phyloP scores from a whole-genome alignment of 2,329 filamentous ascomycete genomes.

The Lachnellula hyalina region DNA sequence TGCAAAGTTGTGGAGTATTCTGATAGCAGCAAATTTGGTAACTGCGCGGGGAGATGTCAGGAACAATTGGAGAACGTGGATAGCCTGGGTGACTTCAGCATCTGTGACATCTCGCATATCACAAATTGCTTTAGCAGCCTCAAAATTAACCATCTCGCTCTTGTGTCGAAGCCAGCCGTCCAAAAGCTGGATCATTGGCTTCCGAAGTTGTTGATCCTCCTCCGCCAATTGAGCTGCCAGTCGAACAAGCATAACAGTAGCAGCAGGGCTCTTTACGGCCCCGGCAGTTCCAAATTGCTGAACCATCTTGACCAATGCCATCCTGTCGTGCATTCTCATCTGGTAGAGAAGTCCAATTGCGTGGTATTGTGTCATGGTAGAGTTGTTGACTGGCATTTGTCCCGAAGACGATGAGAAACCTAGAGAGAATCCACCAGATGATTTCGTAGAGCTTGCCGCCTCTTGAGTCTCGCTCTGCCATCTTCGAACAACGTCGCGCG shows the following conservation, averaged over 20 bases:
- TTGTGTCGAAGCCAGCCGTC: conserved; percentile 97
- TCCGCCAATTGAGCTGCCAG: conserved; percentile 90
- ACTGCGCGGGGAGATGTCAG: conserved; percentile 91
- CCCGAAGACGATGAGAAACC: conserved; percentile 80
- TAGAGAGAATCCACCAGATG: conserved; percentile 81
- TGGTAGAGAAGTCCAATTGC: conserved; percentile 96
- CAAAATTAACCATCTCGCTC: conserved; percentile 99
- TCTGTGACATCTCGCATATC: conserved; percentile 91
- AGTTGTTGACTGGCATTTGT: conserved; percentile 78
- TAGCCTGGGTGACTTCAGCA: conserved; percentile 82
- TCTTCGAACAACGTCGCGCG: conserved; percentile 87
- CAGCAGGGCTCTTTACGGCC: conserved; percentile 90
- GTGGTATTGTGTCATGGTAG: conserved; percentile 97
- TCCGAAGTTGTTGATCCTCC: conserved; percentile 82
- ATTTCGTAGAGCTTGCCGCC: conserved; percentile 85
- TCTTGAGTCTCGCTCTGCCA: conserved; percentile 99
- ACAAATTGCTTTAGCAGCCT: conserved; percentile 96
- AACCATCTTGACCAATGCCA: conserved; percentile 99
- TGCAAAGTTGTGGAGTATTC: conserved; percentile 93
- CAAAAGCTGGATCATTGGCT: conserved; percentile 94
- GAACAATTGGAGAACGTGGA: conserved; percentile 95
- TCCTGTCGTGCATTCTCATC: conserved; percentile 94
- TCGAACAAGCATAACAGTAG: conserved; percentile 85
- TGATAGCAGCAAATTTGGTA: conserved; percentile 94
- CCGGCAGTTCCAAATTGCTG: conserved; percentile 93